Evolutionary conservation across 2,329 filamentous ascomycete genomes (phyloP).

Genomic region (Colletotrichum somersetense): DNA sequence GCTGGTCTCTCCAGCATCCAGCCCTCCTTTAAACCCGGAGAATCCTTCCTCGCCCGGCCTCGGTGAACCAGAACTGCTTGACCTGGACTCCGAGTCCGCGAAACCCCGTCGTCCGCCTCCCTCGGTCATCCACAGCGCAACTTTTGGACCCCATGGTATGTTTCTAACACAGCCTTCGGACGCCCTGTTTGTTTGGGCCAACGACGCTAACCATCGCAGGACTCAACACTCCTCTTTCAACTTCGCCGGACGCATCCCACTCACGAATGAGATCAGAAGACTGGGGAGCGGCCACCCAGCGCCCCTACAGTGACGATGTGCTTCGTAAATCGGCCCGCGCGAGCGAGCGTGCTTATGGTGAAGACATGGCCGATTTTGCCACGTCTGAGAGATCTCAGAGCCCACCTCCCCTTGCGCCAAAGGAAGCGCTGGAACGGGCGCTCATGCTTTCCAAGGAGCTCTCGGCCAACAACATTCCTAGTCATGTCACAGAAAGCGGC

Average conservation of each 20-base stretch:
- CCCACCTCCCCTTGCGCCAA: slow-evolving; percentile 77
- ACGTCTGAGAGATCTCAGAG: slow-evolving; percentile 76
- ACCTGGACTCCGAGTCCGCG: slow-evolving; percentile 67
- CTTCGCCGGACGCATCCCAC: slow-evolving; percentile 64
- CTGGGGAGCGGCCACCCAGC: slow-evolving; percentile 59
- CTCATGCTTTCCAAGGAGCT: slow-evolving; percentile 88
- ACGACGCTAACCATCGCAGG: slow-evolving; percentile 50
- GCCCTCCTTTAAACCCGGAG: slow-evolving; percentile 75
- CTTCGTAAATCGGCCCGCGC: slow-evolving; percentile 61
- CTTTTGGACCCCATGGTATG: slow-evolving; percentile 51
- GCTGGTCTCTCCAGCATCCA: slow-evolving; percentile 88
- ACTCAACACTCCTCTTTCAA: slow-evolving; percentile 65
- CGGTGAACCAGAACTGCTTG: slow-evolving; percentile 77
- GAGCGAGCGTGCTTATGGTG: slow-evolving; percentile 50
- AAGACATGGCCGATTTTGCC: slow-evolving; percentile 54
- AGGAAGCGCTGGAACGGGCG: slow-evolving; percentile 86
- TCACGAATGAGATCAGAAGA: slow-evolving; percentile 64
- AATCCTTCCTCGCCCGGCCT: slow-evolving; percentile 60
- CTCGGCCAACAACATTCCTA: slow-evolving; percentile 91
- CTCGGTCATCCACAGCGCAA: slow-evolving; percentile 54
- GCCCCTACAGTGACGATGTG: slow-evolving; percentile 68
- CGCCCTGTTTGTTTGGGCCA: neutral
- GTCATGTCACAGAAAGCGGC: slow-evolving; percentile 89
- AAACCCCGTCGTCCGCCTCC: slow-evolving; percentile 61
- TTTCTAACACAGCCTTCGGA: neutral